Conservation (phyloP, 2,329 filamentous ascomycete genomes). For the Trichoderma polysporum region DNA sequence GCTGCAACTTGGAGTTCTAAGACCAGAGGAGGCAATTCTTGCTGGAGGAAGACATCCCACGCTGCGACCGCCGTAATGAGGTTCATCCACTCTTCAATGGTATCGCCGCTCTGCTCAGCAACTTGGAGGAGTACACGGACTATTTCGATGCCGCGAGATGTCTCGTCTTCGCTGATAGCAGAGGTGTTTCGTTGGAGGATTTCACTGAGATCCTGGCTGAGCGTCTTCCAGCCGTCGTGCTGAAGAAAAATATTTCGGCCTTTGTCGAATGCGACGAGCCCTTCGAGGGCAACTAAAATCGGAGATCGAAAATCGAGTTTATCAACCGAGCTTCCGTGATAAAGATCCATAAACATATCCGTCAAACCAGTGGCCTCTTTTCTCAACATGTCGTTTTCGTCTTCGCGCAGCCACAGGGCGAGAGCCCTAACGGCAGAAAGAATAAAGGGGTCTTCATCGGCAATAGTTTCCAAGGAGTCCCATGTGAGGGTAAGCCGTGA, state of each 20-base stretch:
- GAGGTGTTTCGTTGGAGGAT: constrained; percentile 41
- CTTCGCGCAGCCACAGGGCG: constrained; percentile 67
- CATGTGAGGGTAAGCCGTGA: constrained; percentile 53
- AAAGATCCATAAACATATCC: constrained; percentile 65
- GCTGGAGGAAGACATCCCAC: constrained; percentile 42
- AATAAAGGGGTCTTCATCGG: constrained; percentile 57
- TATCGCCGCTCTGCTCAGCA: constrained; percentile 47
- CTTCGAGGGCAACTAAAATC: constrained; percentile 60
- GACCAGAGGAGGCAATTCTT: constrained; percentile 26
- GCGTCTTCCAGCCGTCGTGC: constrained; percentile 54
- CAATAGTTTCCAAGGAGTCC: constrained; percentile 53
- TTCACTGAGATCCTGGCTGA: constrained; percentile 50
- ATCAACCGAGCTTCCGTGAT: constrained; percentile 40
- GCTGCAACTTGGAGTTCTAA: constrained; percentile 55
- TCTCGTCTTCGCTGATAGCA: constrained; percentile 29
- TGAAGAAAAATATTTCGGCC: constrained; percentile 49
- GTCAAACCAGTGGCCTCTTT: constrained; percentile 57
- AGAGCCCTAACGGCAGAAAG: constrained; percentile 58
- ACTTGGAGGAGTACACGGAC: constrained; percentile 55
- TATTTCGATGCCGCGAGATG: constrained; percentile 53
- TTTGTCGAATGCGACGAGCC: constrained; percentile 49
- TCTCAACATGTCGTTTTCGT: constrained; percentile 60
- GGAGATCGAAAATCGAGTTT: constrained; percentile 56
- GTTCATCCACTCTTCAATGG: constrained; percentile 57
- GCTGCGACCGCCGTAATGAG: constrained; percentile 52